Evolutionary conservation across 805 yeast species (phyloP), one percentile per base, ranked within the genome.

Genomic region (Metschnikowia cubensis): DNA sequence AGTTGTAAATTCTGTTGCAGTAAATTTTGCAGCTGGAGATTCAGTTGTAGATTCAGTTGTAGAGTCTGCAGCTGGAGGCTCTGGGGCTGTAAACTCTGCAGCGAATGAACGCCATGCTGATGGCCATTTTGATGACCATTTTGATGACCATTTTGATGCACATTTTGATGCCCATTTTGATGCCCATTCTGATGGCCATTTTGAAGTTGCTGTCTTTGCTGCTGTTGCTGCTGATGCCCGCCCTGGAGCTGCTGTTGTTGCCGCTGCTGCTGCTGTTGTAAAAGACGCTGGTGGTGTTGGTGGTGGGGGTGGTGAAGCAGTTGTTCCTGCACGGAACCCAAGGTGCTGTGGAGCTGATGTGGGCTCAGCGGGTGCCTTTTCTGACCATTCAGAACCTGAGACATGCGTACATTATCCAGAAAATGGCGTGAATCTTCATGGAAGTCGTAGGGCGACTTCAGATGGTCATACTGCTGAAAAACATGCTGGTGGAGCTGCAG

Each of bases 241-340:
- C 37, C 40, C 40, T 49, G 58, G 5, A 17, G 21, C 13, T 52
- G 56, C 43, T 52, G 59, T 13, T 44, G 48, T 20, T 47, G 50
- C 21, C 35, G 52, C 17, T 35, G 47, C 10, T 41, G 45, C 22
- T 25, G 52, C 4, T 44, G 48, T 43, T 47, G 50, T 8, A 34
- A 47, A 21, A 33, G 31, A 4, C 42, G 52, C 32, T 55, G 58
- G 15, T 50, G 29, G 29, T 25, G 29, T 8, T 10, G 29, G 11
- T 25, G 39, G 10, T 20, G 58, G 25, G 43, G 49, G 21, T 35
- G 49, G 8, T 47, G 50, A 17, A 49, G 51, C 34, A 50, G 58
- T 1, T 45, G 49, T n/a, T 51, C 52, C 29, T 49, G 50, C 15
- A 42, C 43, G 2, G 36, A 20, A 2, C 32, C 8, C 47, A 47